Evolutionary conservation across 495 filamentous ascomycete species (phyloP).

Genomic region (Achaetomiella virescens): DNA sequence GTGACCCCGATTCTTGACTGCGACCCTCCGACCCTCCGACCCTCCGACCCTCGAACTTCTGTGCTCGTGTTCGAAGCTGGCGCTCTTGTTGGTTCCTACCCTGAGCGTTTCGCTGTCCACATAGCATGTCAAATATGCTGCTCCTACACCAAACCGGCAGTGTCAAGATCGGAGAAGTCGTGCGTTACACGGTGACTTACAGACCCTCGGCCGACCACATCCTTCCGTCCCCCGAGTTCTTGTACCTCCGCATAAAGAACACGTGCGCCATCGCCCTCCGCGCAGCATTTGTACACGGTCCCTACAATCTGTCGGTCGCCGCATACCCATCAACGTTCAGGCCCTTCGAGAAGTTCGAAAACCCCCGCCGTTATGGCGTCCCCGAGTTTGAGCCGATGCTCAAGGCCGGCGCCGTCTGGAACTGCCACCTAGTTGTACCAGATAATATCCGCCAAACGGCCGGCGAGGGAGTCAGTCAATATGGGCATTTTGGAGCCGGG

Average conservation of each 20-base stretch:
- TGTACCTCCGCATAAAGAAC: conserved; percentile 85
- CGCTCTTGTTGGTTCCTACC: not conserved
- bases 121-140: conserved; percentile 55
- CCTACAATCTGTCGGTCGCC: conserved; percentile 82
- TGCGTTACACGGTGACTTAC: conserved; percentile 89
- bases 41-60: not conserved
- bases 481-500: conserved; percentile 33
- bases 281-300: conserved; percentile 92
- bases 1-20: not conserved
- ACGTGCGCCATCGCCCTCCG: conserved; percentile 84
- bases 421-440: conserved; percentile 69
- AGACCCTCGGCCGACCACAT: conserved; percentile 83
- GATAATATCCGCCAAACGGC: conserved; percentile 51
- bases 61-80: not conserved
- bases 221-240: conserved; percentile 67
- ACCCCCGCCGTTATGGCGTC: conserved; percentile 54
- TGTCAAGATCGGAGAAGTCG: conserved; percentile 87
- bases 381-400: conserved; percentile 93
- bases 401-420: conserved; percentile 86
- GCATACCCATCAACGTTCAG: conserved; percentile 75
- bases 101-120: not conserved
- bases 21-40: not conserved
- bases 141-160: conserved; percentile 81
- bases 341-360: conserved; percentile 65
- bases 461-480: conserved; percentile 26